Percentiles rank a stretch among this genome's conserved stretches.
phyloP scores from a whole-genome alignment of 2,329 filamentous ascomycete species.

The Capronia epimyces region DNA sequence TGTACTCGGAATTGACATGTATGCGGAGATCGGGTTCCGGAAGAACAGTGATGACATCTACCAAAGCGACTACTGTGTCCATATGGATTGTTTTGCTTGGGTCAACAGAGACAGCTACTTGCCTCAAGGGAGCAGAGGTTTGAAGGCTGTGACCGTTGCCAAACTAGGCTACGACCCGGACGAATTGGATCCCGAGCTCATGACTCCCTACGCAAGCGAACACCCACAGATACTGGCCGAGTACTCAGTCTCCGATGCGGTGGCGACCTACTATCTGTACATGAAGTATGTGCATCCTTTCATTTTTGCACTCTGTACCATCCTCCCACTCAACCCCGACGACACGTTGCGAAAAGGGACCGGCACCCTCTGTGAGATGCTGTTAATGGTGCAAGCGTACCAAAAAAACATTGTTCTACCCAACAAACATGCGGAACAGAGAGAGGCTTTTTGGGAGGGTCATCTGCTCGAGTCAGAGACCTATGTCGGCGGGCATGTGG shows the following conservation, averaged over 20 bases:
- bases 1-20: slow-evolving; percentile 97
- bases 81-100: slow-evolving; percentile 99
- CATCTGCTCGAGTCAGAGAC: slow-evolving; percentile 95
- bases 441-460: slow-evolving; percentile 93
- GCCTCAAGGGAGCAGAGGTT: slow-evolving; percentile 89
- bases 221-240: slow-evolving; percentile 90
- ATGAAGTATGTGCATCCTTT: slow-evolving; percentile 99
- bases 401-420: slow-evolving; percentile 85
- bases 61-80: slow-evolving; percentile 89
- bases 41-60: slow-evolving; percentile 96
- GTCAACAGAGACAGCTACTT: slow-evolving; percentile 98
- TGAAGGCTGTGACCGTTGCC: slow-evolving; percentile 95
- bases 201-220: slow-evolving; percentile 84
- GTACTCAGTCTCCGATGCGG: slow-evolving; percentile 97
- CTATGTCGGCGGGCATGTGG: slow-evolving; percentile 96
- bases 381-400: slow-evolving; percentile 98
- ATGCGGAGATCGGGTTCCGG: slow-evolving; percentile 93
- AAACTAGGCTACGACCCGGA: slow-evolving; percentile 98
- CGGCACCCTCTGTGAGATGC: slow-evolving; percentile 97
- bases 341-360: slow-evolving; percentile 93
- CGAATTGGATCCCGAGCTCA: slow-evolving; percentile 92
- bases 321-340: slow-evolving; percentile 86
- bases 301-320: slow-evolving; percentile 96
- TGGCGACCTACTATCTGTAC: slow-evolving; percentile 97
- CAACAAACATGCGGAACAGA: slow-evolving; percentile 88